phyloP scores from a whole-genome alignment of 352 stramenopile genomes.

The Globisporangium splendens region DNA sequence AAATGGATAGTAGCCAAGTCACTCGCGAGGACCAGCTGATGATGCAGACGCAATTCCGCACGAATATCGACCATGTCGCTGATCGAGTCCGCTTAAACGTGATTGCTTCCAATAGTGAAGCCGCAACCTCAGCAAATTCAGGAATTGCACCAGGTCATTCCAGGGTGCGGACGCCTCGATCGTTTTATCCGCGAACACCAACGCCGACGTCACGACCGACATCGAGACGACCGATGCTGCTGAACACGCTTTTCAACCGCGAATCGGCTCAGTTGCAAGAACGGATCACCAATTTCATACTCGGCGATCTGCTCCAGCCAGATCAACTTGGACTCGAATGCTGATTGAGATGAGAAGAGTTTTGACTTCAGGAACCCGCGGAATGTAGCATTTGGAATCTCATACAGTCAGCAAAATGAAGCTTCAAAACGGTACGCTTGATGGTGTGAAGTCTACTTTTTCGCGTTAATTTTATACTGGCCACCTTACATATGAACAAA shows the following conservation, averaged over 20 bases:
- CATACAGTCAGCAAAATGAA: no score
- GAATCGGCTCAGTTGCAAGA: constrained; percentile 32
- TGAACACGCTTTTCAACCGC: constrained; percentile 14
- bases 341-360: background rate
- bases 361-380: background rate
- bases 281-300: constrained; percentile 27
- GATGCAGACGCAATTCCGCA: constrained; percentile 20
- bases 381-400: no score
- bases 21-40: constrained; percentile 15
- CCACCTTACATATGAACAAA: constrained; percentile 15
- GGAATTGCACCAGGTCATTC: background rate
- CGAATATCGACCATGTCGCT: background rate
- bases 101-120: background rate
- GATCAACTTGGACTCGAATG: background rate
- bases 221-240: constrained; percentile 1
- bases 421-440: background rate
- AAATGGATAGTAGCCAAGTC: constrained; percentile 6
- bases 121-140: background rate
- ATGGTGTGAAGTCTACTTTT: background rate
- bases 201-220: constrained; percentile 18
- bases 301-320: constrained; percentile 28
- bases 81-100: constrained; percentile 7
- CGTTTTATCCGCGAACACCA: constrained; percentile 20
- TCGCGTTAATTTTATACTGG: constrained; percentile 1
- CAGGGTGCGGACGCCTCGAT: background rate